Base-by-base conservation (phyloP, 164 flowering plant species). In the Sedum album region DNA sequence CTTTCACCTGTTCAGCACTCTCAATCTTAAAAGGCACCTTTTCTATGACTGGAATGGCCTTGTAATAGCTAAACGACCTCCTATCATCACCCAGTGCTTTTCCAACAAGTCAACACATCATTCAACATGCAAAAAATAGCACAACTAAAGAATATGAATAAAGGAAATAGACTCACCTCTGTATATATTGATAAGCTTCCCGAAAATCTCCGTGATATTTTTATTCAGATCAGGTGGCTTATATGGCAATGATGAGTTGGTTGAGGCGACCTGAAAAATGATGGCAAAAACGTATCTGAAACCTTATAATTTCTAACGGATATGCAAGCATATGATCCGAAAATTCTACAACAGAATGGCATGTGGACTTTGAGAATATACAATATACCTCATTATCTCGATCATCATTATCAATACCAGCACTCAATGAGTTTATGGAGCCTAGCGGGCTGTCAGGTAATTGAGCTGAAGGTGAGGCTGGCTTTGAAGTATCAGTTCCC, bases 11-110 rank as follows among this genome's bases (percentile, higher is more conserved):
- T 67, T 91, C 96, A 13, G 71, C 80, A 67, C 86, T 88, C 75
- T 88, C 88, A 77, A 93, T 91, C 79, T 82, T 86, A 71, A 86
- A 91, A 7, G 96, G 93, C 72, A 93, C 73, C 75, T 89, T 88
- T 80, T 93, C 98, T 75, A 93, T 89, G 42, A 91, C 93, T 36
- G 84, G 73, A 66, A 93, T 86, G 67, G 94, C 93, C 76, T 91
- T 93, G 80, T 89, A 70, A 74, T 93, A 93, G 89, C 98, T 93
- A 79, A 91, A 93, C 41, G 98, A 93, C 73, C 98, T 84, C 70
- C 97, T 73, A 36, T 93, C 98, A 71, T 93, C 98, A 71, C 98
- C 98, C 77, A 93, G 73, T 1, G 98, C 97, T 93, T 70, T 62
- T 23, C 65, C 13, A 25, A 66, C 23, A 60, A 70, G 65, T 15